phyloP scores from a whole-genome alignment of 1,284 basidiomycete genomes.

The Trametes polyzona region DNA sequence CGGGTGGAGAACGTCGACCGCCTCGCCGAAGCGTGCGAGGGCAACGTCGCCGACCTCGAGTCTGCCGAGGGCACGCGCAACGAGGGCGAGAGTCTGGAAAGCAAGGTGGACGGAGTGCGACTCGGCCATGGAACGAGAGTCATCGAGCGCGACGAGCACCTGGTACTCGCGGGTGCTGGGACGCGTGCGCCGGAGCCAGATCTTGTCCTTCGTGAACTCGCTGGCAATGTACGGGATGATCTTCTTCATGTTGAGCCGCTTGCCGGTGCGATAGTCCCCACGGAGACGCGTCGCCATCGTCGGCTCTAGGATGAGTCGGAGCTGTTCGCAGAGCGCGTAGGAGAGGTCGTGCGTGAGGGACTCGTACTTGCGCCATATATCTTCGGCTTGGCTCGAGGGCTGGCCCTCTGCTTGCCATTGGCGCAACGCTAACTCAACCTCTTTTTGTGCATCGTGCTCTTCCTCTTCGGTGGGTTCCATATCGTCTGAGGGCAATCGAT shows the following conservation, averaged over 20 bases:
- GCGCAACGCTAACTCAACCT: constrained; percentile 66
- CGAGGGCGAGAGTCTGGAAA: constrained; percentile 92
- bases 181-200: constrained; percentile 95
- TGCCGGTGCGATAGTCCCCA: constrained; percentile 98
- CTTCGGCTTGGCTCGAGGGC: constrained; percentile 62
- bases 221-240: constrained; percentile 98
- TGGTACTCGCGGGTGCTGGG: constrained; percentile 97
- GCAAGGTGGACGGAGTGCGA: constrained; percentile 93
- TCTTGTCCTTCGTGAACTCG: constrained; percentile 99
- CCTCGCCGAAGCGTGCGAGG: constrained; percentile 90
- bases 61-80: constrained; percentile 88
- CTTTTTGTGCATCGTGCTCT: constrained; percentile 28
- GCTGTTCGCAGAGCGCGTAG: constrained; percentile 92
- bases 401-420: constrained; percentile 67
- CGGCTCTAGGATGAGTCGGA: constrained; percentile 95
- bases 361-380: constrained; percentile 91
- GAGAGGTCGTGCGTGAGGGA: constrained; percentile 91
- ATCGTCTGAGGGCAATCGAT: constrained; percentile 9
- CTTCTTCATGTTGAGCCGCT: constrained; percentile 99
- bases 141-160: constrained; percentile 93
- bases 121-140: constrained; percentile 97
- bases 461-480: constrained; percentile 1
- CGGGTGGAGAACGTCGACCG: constrained; percentile 87
- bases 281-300: constrained; percentile 93
- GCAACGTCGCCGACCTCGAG: constrained; percentile 96